Base-by-base conservation (phyloP, 805 yeast species). In the Saccharomycopsis sp. region DNA sequence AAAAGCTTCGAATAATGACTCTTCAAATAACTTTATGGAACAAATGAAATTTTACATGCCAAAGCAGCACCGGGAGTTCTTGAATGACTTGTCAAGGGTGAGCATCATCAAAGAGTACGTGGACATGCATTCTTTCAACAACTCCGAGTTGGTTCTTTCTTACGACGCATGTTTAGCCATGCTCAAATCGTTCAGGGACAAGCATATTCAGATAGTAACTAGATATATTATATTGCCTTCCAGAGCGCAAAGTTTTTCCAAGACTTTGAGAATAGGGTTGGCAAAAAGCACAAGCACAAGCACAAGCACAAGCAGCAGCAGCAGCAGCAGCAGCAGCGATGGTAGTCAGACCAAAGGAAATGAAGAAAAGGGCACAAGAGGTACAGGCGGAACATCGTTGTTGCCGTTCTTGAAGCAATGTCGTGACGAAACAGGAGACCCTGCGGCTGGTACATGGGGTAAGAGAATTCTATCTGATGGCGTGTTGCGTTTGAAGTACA, bases 11-110 rank as follows among this genome's bases (percentile, higher is more conserved):
- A 59, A 41, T 65, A 63, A 44, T 60, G 56, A 48, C 15, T 19
- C 26, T 25, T 48, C 53, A 20, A 64, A 67, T 48, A 63, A 71
- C 38, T 88, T 82, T 53, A 77, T 88, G 71, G 65, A 71, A 45
- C 89, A 83, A 47, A 88, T 88, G 96, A 72, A 89, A 53, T 54
- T 62, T 9, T 88, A 88, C 60, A 88, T 88, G 97, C 97, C 97
- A 1, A 77, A 80, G 5, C 72, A 75, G 38, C 96, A 89, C 60
- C 69, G 82, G 34, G 73, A 80, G 41, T 89, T 88, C 57, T 66
- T 88, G 48, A 62, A 63, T 18, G 76, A 73, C 48, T 59, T 89
- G 23, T 67, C 76, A 15, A 60, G 67, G 12, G 71, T 70, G 10
- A 71, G 85, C 18, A 71, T 67, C 36, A 62, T 88, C 36, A 69